Base-by-base conservation (phyloP, 495 filamentous ascomycete species). In the Glarea lozoyensis region DNA sequence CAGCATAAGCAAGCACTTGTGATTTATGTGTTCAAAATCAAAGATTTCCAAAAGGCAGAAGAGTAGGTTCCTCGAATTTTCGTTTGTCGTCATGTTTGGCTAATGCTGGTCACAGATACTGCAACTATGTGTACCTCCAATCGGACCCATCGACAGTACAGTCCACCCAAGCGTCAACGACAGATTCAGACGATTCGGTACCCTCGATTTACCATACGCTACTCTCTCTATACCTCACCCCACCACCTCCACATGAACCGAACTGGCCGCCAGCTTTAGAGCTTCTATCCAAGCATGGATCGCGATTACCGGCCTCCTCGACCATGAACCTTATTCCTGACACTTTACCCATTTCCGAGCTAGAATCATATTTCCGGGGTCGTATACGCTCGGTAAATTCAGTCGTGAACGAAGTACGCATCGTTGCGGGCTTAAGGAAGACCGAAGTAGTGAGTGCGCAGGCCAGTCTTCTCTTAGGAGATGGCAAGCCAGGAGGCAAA, bases 11-110 rank as follows among this genome's bases (percentile, higher is more conserved):
- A 95, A 59, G 90, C 93, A 0, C 63, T 99, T 16, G 83, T 89
- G 60, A 94, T 97, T 18, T 99, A 95, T 57, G 89, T 97, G 10
- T 99, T 95, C 66, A 89, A 90, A 53, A 70, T 99, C 43, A 63
- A 84, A 44, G 82, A 92, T 57, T 86, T 86, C 46, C 69, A 66
- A 2, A 97, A 95, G 58, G 93, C 92, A 35, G 92, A 99, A 74
- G 86, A 93, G 84, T 93, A 70, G 27, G 76, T 65, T 17, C 32
- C 9, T n/a, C n/a, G n/a, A n/a, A n/a, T n/a, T n/a, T n/a, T 15
- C 10, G 15, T 42, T 3, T 10, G 19, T 48, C 23, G 3, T 1
- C 9, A 17, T 36, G 19, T 17, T 2, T 32, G 46, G 32, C 45
- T 24, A 17, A 20, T 30, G 1, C 4, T 37, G 10, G 7, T 35